Conservation (phyloP, 768 basidiomycete genomes). For the Boletus subcaerulescens region DNA sequence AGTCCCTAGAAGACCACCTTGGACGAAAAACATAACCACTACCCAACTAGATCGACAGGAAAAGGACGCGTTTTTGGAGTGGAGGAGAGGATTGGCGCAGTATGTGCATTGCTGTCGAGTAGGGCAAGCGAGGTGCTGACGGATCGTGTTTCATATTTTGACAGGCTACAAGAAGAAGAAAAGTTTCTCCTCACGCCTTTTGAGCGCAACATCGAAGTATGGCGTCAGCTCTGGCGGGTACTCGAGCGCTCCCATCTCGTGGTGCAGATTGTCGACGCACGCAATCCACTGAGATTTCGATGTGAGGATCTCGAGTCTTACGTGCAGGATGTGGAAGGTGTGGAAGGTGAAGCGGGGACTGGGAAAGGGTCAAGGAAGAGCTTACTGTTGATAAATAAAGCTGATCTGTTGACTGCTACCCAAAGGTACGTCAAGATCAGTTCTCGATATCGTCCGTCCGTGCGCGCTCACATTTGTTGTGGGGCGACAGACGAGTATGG, state of each 20-base stretch:
- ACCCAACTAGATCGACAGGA: constrained; percentile 85
- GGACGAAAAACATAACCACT: constrained; percentile 79
- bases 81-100: constrained; percentile 91
- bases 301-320: constrained; percentile 91
- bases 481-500: constrained; percentile 71
- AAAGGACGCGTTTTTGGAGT: constrained; percentile 86
- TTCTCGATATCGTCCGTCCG: neutral
- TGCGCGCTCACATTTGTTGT: neutral
- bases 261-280: constrained; percentile 94
- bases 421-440: constrained; percentile 65
- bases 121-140: neutral
- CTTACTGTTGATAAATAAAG: constrained; percentile 91
- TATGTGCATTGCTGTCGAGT: constrained; percentile 41
- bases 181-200: constrained; percentile 92
- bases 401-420: constrained; percentile 81
- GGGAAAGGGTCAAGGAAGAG: constrained; percentile 70
- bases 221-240: constrained; percentile 98
- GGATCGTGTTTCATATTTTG: neutral
- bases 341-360: constrained; percentile 77
- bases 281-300: constrained; percentile 89
- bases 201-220: constrained; percentile 96
- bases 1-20: constrained; percentile 86
- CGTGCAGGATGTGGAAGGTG: constrained; percentile 77
- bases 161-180: constrained; percentile 83
- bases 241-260: constrained; percentile 91